phyloP scores from a whole-genome alignment of 176 grass and related monocot genomes.

The Areca catechu region DNA sequence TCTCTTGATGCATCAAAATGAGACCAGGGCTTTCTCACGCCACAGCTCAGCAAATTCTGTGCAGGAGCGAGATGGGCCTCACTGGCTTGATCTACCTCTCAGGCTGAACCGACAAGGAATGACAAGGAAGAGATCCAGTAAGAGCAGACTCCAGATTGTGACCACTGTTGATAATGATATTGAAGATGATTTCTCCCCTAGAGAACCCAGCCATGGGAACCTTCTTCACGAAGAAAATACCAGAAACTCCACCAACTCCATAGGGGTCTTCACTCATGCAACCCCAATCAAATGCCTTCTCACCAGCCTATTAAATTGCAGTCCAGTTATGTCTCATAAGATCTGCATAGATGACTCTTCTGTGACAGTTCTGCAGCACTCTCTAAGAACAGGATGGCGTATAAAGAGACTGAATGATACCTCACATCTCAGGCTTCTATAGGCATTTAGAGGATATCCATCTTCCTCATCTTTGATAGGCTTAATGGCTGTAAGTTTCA shows the following conservation, averaged over 20 bases:
- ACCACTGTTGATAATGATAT: not conserved
- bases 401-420: slow-evolving; percentile 28
- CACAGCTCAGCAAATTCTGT: slow-evolving; percentile 13
- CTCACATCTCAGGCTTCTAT: slow-evolving; percentile 24
- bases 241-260: not conserved
- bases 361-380: slow-evolving; percentile 18
- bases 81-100: slow-evolving; percentile 14
- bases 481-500: too few relatives aligned
- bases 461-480: too few relatives aligned
- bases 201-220: slow-evolving; percentile 1
- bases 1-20: slow-evolving; percentile 7
- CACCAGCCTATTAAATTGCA: slow-evolving; percentile 13
- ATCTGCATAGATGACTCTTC: slow-evolving; percentile 25
- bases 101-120: slow-evolving; percentile 3
- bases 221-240: not conserved
- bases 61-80: slow-evolving; percentile 10
- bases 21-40: slow-evolving; percentile 5
- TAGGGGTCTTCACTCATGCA: slow-evolving; percentile 23
- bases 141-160: slow-evolving; percentile 23
- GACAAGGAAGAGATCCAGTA: slow-evolving; percentile 11
- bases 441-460: not conserved
- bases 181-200: not conserved
- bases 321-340: slow-evolving; percentile 10
- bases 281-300: slow-evolving; percentile 26
- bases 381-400: slow-evolving; percentile 17